Percentiles rank a stretch among this genome's conserved stretches.
Conservation (phyloP, 2,329 filamentous ascomycete genomes). For the Zymoseptoria tritici region DNA sequence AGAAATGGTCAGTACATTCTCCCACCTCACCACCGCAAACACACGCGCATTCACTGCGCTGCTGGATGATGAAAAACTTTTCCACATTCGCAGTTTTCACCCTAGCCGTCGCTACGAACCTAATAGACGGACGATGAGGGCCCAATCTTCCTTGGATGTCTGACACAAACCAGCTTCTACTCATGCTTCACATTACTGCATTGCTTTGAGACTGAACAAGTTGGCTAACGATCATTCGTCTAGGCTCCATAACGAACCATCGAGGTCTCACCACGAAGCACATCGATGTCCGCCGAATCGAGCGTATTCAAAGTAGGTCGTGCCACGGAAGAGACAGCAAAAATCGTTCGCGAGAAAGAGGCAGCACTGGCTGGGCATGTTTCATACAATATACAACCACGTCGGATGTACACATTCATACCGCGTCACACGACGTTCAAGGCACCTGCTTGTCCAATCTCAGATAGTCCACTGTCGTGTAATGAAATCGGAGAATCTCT, state of each 20-base stretch:
- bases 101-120: slow-evolving; percentile 42
- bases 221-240: neutral
- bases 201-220: neutral
- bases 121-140: slow-evolving; percentile 33
- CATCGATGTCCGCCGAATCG: neutral
- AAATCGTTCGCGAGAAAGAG: neutral
- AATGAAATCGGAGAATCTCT: no score
- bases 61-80: slow-evolving; percentile 41
- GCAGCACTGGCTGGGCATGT: neutral
- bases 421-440: neutral
- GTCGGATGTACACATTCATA: neutral
- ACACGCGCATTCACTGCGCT: slow-evolving; percentile 3
- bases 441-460: no score
- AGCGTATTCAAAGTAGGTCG: neutral
- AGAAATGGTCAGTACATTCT: slow-evolving; percentile 8
- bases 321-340: neutral
- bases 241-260: neutral
- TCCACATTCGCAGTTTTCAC: slow-evolving; percentile 85
- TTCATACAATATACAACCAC: neutral
- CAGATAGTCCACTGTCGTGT: no score
- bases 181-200: slow-evolving; percentile 1
- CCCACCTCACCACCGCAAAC: neutral
- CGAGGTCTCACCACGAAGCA: neutral
- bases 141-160: slow-evolving; percentile 37
- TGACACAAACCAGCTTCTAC: slow-evolving; percentile 20